phyloP scores from a whole-genome alignment of 306 rosid genomes.

The Alnus rubra region DNA sequence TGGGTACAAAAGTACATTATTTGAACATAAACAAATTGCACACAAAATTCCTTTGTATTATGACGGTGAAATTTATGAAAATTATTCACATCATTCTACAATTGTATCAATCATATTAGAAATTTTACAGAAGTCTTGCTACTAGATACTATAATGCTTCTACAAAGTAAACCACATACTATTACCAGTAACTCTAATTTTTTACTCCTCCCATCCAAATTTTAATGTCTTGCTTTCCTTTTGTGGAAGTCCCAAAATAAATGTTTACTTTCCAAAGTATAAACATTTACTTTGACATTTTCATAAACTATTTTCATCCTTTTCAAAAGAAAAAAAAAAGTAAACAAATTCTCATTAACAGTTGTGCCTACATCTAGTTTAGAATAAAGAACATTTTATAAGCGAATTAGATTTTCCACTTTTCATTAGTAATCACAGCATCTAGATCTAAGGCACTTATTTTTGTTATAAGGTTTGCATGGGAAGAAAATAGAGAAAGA shows the following conservation, averaged over 20 bases:
- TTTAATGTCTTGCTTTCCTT: neutral
- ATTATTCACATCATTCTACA: neutral
- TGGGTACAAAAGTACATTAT: no score
- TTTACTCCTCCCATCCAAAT: neutral
- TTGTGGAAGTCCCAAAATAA: neutral
- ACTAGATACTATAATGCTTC: slow-evolving; percentile 5
- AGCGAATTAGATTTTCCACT: neutral
- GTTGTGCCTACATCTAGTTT: neutral
- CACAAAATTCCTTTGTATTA: neutral
- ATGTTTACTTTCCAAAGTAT: neutral
- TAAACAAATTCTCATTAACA: neutral
- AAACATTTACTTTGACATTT: neutral
- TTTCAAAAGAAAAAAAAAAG: neutral
- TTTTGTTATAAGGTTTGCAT: no score
- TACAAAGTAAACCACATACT: neutral
- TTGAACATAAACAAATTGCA: neutral
- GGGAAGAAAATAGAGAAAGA: no score
- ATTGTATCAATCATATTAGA: neutral
- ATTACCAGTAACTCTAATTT: neutral
- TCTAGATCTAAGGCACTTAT: neutral
- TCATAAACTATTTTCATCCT: neutral
- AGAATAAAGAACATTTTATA: neutral
- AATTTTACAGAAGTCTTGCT: neutral
- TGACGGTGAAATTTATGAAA: neutral
- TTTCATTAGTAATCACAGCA: neutral